These are phyloP conservation scores for Scedosporium aurantiacum DNA, from an alignment of 2,329 filamentous ascomycete genomes.

Conservation along the genomic window DNA sequence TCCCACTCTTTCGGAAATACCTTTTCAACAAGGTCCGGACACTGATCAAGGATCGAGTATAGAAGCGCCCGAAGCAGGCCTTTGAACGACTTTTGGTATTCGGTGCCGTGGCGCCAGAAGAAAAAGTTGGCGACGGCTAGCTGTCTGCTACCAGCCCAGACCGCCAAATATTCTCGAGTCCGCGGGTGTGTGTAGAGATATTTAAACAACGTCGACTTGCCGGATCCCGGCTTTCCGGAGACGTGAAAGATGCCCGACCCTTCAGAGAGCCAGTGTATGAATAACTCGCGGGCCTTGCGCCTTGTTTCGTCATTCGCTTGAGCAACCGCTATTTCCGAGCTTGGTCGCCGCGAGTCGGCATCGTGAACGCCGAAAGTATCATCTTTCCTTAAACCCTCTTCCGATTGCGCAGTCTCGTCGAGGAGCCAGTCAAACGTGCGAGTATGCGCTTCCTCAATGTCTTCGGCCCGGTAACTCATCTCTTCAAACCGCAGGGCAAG, in stretches of 20 bases:
- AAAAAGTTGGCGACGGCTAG: slow-evolving; percentile 4
- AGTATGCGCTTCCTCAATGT: too few species aligned
- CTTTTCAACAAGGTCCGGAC: background rate
- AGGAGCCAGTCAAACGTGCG: too few species aligned
- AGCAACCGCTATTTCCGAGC: too few species aligned
- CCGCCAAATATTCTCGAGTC: background rate
- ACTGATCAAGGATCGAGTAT: background rate
- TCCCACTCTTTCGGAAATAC: background rate
- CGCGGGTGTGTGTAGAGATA: background rate
- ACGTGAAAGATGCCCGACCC: background rate
- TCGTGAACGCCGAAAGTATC: too few species aligned
- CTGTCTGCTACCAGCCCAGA: slow-evolving; percentile 4
- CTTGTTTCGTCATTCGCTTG: too few species aligned
- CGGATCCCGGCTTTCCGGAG: slow-evolving; percentile 4
- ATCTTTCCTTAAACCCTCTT: too few species aligned
- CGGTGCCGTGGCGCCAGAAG: slow-evolving; percentile 2
- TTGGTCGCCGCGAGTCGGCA: too few species aligned
- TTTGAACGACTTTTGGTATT: background rate
- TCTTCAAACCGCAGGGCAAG: too few species aligned
- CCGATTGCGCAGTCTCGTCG: too few species aligned
- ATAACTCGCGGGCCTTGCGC: background rate
- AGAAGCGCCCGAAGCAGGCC: background rate
- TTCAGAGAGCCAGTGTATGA: background rate
- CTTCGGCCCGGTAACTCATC: too few species aligned
- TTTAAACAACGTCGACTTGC: slow-evolving; percentile 8